phyloP scores from a whole-genome alignment of 2,329 filamentous ascomycete genomes.

The Tolypocladium endophyticum region DNA sequence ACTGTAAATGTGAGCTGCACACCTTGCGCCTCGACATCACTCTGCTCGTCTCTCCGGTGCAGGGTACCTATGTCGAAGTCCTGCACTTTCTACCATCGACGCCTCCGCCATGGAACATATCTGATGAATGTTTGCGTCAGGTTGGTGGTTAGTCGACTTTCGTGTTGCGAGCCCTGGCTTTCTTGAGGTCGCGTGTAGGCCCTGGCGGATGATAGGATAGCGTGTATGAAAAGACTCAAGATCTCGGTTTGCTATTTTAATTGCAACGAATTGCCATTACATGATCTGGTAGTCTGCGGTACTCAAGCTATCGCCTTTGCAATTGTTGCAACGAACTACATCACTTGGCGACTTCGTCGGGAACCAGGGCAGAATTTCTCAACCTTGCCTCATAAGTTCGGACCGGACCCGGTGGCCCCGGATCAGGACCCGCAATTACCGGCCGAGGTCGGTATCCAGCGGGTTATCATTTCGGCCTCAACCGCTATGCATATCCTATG shows the following conservation, averaged over 20 bases:
- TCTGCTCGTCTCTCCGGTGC: neutral
- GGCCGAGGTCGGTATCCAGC: slow-evolving; percentile 9
- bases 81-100: too few relatives aligned
- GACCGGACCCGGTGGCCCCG: neutral
- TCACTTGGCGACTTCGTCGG: neutral
- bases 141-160: too few relatives aligned
- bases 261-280: neutral
- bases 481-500: slow-evolving; percentile 15
- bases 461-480: slow-evolving; percentile 12
- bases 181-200: too few relatives aligned
- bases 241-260: neutral
- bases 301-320: neutral
- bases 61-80: neutral
- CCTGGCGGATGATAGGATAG: too few relatives aligned
- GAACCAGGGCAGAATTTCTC: neutral
- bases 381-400: neutral
- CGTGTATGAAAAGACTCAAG: too few relatives aligned
- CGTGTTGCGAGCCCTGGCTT: too few relatives aligned
- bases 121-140: too few relatives aligned
- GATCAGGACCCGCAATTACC: neutral
- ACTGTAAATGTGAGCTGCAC: neutral
- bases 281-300: neutral
- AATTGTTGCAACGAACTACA: too few relatives aligned
- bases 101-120: too few relatives aligned
- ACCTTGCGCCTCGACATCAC: neutral